Evolutionary conservation across 2,329 filamentous ascomycete species (phyloP), one percentile per base, ranked within the genome.

Genomic region (Eutypa lata): DNA sequence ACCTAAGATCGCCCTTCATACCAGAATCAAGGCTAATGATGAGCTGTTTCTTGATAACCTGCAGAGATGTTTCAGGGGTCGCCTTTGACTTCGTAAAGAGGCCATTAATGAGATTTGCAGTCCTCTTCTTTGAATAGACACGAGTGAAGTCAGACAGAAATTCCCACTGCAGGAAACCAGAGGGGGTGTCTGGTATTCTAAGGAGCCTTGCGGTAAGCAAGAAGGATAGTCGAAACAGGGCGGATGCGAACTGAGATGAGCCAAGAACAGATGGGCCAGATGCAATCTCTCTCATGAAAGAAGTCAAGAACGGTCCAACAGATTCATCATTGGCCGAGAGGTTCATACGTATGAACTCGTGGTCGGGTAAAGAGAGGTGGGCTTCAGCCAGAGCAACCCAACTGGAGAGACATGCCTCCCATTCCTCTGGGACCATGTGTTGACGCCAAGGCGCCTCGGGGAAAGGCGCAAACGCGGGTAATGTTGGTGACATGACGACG

Each of bases 381-480:
- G 85, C 79, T 50, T 86, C 78, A 7, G 83, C 74, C 7, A 96
- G 77, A 11, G 82, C 74, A 18, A 85, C 73, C 91, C 91, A 97
- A 35, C 90, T 86, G 57, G 88, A 82, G 46, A 95, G 74, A 67
- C 88, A 91, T 31, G 82, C 77, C 58, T 87, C 79, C 91, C 91
- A 96, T 71, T 96, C 90, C 48, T 79, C 73, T 3, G 84, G 73
- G 38, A 79, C 76, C 54, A 96, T 80, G 60, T 81, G 80, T 59
- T 81, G 80, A 64, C 85, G 84, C 74, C 91, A 84, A 51, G 76
- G 74, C 33, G 81, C 74, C 56, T 86, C 80, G 18, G 92, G 93
- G 62, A 94, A 91, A 19, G 88, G 82, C 53, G 88, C 91, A 70
- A 97, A 79, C 33, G 86, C 80, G 42, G 91, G 91, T 47, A 92